Evolutionary conservation across 257 asterid genomes (phyloP), one percentile per base, ranked within the genome.

Genomic region (Plectranthus barbatus): DNA sequence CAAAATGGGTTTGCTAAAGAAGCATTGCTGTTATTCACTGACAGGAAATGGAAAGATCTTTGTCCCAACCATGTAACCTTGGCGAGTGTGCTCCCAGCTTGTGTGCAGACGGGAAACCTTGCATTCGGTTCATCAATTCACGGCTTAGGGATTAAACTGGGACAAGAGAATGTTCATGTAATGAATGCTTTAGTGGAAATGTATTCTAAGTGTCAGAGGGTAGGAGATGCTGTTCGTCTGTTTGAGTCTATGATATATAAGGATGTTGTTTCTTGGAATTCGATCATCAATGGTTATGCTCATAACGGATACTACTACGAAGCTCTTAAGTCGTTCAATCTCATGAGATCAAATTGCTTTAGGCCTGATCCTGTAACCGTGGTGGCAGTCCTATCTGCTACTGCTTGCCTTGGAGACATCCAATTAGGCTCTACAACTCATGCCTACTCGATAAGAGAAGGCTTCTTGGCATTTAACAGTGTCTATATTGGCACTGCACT

Each of bases 191-290:
- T 84, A 10, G 52, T 79, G 13, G 82, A 81, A 78, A 81, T 83
- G 88, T 81, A 83, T 66, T 79, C 77, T 2, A 79, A 79, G 72
- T 76, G 86, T 72, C 55, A 58, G 60, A 64, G 67, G 60, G 70
- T 75, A 14, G 63, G 37, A 50, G 82, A 79, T 21, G 82, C 86
- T 0, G 15, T 52, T 68, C 42, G 7, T 68, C 47, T 86, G 31
- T 81, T 83, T 9, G 81, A 79, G 52, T 69, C 66, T 0, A 65
- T 81, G 41, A 17, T 26, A 6, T 68, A 74, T 1, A 79, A 72
- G 78, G 85, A 86, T 45, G 76, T 76, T 26, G 54, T 77, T 69
- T 65, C 87, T 34, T 84, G 91, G 91, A 86, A 81, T 56, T 84
- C 89, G 6, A 72, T 80, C 7, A 76, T 84, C 15, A 75, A 80